Conservation (phyloP, 768 basidiomycete species). For the Lactifluus subvellereus region DNA sequence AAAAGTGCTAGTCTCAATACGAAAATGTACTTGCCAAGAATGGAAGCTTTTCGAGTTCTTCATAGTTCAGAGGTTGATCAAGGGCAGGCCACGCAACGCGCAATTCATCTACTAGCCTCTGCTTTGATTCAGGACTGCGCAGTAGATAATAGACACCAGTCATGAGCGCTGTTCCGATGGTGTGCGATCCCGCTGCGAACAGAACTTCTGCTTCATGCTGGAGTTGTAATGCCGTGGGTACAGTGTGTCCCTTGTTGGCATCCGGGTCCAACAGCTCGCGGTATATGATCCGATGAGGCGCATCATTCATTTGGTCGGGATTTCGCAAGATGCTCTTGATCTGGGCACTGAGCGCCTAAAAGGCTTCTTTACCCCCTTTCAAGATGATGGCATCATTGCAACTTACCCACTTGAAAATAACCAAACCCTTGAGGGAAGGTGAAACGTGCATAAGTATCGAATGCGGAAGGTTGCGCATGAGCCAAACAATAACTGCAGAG, state of each 20-base stretch:
- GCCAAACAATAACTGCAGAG: slow-evolving; percentile 1
- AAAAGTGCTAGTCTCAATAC: neutral
- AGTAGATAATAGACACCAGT: slow-evolving; percentile 5
- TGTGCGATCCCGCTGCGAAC: slow-evolving; percentile 17
- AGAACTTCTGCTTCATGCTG: slow-evolving; percentile 7
- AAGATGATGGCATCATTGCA: neutral
- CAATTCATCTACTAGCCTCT: slow-evolving; percentile 7
- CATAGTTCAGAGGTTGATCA: slow-evolving; percentile 7
- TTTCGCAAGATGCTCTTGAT: neutral
- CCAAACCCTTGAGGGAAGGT: neutral
- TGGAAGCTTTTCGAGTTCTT: slow-evolving; percentile 16
- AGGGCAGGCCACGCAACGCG: slow-evolving; percentile 10
- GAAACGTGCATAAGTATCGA: neutral
- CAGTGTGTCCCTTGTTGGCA: neutral
- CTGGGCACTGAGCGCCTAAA: slow-evolving; percentile 2
- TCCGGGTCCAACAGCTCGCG: slow-evolving; percentile 9
- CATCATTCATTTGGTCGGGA: slow-evolving; percentile 3
- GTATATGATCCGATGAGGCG: slow-evolving; percentile 15
- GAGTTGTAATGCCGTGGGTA: slow-evolving; percentile 1
- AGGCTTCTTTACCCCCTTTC: neutral
- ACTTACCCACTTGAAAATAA: neutral
- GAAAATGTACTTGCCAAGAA: slow-evolving; percentile 7
- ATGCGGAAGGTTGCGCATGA: neutral
- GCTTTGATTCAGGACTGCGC: slow-evolving; percentile 1
- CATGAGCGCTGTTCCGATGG: slow-evolving; percentile 15